Base-by-base conservation (phyloP, 2,329 filamentous ascomycete genomes). In the Alternaria hordeiaustralica region DNA sequence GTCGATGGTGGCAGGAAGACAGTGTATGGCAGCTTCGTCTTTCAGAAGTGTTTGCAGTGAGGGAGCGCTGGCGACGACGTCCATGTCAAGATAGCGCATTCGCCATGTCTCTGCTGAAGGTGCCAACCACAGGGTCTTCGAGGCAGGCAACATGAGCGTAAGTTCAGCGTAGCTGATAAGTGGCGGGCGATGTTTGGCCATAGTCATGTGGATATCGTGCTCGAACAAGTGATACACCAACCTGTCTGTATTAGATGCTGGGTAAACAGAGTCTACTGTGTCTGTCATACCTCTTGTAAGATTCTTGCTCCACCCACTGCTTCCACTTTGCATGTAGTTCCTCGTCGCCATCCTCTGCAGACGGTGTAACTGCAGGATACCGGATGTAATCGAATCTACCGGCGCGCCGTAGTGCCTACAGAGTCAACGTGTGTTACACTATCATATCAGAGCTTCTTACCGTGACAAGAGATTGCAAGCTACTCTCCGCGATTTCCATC, bases 161-260 rank as follows among this genome's bases (percentile, higher is more conserved):
- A 92, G 76, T 71, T 92, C 90, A 1, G 88, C 85, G 71, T 91
- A 92, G 0, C 89, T 90, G 65, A 92, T 86, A 13, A 87, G 81
- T 0, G 89, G 87, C 63, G 86, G 62, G 3, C 68, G 61, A 21
- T 71, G 61, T 11, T 71, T 71, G 15, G 70, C 55, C 62, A 71
- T 61, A 1, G 69, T 63, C 66, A 73, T 70, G 21, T 71, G 25
- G 2, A 73, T 70, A 21, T 73, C 71, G 46, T 72, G 71, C 25
- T 54, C 71, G 36, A 65, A 69, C 23, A 71, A 61, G 18, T 73
- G 71, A 43, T 71, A 73, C 0, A 63, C 64, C 23, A 73, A 43
- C 30, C 70, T 71, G 36, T 41, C 36, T 41, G 36, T 41, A 18
- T 41, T n/a, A 41, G 36, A 18, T 41, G 36, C 36, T 41, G 36